Base-by-base conservation (phyloP, 805 yeast genomes). In the Wickerhamiella vanderwaltii region DNA sequence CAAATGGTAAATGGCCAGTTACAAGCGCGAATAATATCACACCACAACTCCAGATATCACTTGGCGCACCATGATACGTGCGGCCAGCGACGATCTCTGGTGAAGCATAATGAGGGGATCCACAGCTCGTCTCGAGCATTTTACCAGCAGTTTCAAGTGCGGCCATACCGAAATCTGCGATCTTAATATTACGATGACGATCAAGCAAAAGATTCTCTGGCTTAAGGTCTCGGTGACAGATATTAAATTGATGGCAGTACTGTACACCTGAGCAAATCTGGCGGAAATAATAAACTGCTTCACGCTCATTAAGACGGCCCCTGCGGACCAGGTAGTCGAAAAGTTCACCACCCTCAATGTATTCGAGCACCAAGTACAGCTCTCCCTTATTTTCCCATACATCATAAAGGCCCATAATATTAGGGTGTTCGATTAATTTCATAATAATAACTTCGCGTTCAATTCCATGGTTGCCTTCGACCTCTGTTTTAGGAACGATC, bases 161-260 rank as follows among this genome's bases (percentile, higher is more conserved):
- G 13, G 98, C 98, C 98, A 91, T 91, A 25, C 98, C 98, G 59
- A 91, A 91, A 62, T 91, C 98, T 7, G 98, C 98, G 50, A 91
- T 85, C 60, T 91, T 91, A 59, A 91, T 87, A 60, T 85, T 86
- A 48, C 78, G 74, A 58, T 84, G 72, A 56, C 79, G 77, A 63
- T 87, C 97, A 32, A 87, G 66, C 32, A 81, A 61, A 51, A 81
- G 62, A 62, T 81, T 81, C 56, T 81, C 93, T 2, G 93, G 93
- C 55, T 81, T 81, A 53, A 84, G 67, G 58, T 84, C 94, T 47
- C 94, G 76, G 59, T 84, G 94, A 46, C 93, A 85, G 52, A 84
- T 83, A 58, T 83, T 83, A 57, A 83, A 75, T 47, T 80, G 81
- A 57, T 84, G 94, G 57, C 91, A 78, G 62, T 84, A 83, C 40